These are phyloP conservation scores for Fusarium secorum DNA, from an alignment of 2,329 filamentous ascomycete genomes.

Conservation along the genomic window DNA sequence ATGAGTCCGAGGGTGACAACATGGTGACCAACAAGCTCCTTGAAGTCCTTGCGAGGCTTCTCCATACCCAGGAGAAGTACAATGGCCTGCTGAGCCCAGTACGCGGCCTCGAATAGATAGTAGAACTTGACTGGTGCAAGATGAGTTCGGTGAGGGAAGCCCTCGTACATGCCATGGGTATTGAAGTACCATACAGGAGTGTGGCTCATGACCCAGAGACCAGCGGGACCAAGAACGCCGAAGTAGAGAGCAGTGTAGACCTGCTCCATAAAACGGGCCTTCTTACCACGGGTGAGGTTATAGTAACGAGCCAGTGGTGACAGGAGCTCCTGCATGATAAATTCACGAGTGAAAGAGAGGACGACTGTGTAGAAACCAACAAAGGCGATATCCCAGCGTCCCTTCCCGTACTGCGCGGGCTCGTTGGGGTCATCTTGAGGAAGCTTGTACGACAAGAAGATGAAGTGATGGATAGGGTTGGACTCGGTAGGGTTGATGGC, in stretches of 20 bases:
- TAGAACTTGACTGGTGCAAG: slow-evolving; percentile 90
- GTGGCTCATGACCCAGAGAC: slow-evolving; percentile 87
- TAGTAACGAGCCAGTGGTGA: slow-evolving; percentile 75
- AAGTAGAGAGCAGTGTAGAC: slow-evolving; percentile 95
- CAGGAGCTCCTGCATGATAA: slow-evolving; percentile 91
- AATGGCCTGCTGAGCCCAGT: slow-evolving; percentile 95
- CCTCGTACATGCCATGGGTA: slow-evolving; percentile 87
- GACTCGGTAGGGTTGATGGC: slow-evolving; percentile 76
- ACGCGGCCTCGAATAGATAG: slow-evolving; percentile 92
- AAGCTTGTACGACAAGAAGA: slow-evolving; percentile 89
- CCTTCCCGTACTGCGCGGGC: slow-evolving; percentile 82
- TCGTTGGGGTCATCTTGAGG: slow-evolving; percentile 55
- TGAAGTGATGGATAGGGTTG: slow-evolving; percentile 81
- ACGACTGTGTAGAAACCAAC: slow-evolving; percentile 90
- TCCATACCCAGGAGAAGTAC: slow-evolving; percentile 87
- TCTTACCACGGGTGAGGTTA: slow-evolving; percentile 80
- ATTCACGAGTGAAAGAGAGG: slow-evolving; percentile 92
- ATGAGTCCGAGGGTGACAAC: slow-evolving; percentile 88
- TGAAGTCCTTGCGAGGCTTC: slow-evolving; percentile 94
- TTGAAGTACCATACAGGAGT: slow-evolving; percentile 98
- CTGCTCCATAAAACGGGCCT: slow-evolving; percentile 94
- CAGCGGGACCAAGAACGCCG: slow-evolving; percentile 79
- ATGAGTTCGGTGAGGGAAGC: slow-evolving; percentile 83
- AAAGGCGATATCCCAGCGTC: slow-evolving; percentile 84
- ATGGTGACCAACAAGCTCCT: slow-evolving; percentile 90